Base-by-base conservation (phyloP, 805 yeast genomes). In the Cyberlindnera bimundalis region DNA sequence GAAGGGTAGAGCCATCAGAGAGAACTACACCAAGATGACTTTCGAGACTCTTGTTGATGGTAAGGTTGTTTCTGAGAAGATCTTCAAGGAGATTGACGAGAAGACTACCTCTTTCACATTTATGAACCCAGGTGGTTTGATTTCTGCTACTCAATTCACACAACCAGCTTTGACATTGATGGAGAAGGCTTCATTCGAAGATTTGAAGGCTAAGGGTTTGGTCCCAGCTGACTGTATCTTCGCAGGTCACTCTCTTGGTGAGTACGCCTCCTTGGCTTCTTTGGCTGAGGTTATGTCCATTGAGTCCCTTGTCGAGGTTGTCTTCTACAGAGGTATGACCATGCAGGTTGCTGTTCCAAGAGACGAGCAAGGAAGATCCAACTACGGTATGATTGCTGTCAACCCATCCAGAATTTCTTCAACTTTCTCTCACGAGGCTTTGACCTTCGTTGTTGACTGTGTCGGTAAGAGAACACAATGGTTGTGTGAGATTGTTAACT, bases 331-430 rank as follows among this genome's bases (percentile, higher is more conserved):
- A 75, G 99, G 99, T 78, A 93, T 93, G 98, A 95, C 99, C 36
- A 93, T 93, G 99, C 99, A 93, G 74, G 99, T 93, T 52, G 99
- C 99, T 35, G 99, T 93, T 52, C 98, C 98, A 63, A 84, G 99
- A 73, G 99, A 93, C 68, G 78, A 81, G 41, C 63, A 68, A 37
- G 99, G 99, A 36, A 84, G 98, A 71, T 93, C 99, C 45, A 93
- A 93, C 74, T 93, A 93, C 61, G 98, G 98, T 75, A 93, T 93
- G 99, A 79, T 88, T 73, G 99, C 99, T 39, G 90, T 91, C 44
- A 93, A 95, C 72, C 99, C 99, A 59, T 77, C 95, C 48, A 82
- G 99, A 69, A 84, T 93, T 48, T 79, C 85, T 42, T 70, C 84
- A 41, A 85, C 96, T 13, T 93, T 93, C 74, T 77, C 78, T 59